These are phyloP conservation scores for Euphorbia corollata DNA, from an alignment of 441 rosid genomes.

Conservation along the genomic window DNA sequence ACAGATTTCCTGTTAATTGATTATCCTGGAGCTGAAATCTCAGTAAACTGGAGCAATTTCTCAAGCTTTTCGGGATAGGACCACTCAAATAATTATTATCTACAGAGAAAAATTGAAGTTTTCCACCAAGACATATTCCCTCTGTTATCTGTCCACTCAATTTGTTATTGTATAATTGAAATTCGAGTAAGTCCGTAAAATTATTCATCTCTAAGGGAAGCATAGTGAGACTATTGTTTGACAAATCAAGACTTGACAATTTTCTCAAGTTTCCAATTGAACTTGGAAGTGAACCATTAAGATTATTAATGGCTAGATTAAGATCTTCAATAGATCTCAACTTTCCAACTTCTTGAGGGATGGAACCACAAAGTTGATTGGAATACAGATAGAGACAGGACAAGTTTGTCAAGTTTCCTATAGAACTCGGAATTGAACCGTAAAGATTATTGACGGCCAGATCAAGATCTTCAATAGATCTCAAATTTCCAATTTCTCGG, in stretches of 20 bases:
- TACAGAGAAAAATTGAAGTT: background rate
- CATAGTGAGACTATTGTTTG: too few species aligned
- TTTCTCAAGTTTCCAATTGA: background rate
- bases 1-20: background rate
- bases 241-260: background rate
- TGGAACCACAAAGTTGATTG: background rate
- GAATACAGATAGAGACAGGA: too few species aligned
- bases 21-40: background rate
- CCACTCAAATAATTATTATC: background rate
- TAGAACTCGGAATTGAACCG: too few species aligned
- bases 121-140: background rate
- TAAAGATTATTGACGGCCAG: too few species aligned
- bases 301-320: background rate
- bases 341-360: background rate
- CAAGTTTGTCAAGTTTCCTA: too few species aligned
- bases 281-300: slow-evolving; percentile 1
- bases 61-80: background rate
- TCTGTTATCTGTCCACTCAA: background rate
- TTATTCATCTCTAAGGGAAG: background rate
- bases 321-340: background rate
- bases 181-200: background rate
- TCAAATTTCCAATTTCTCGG: too few species aligned
- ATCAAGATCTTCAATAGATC: too few species aligned
- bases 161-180: background rate
- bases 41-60: background rate